Base-by-base conservation (phyloP, 2,329 filamentous ascomycete species). In the Pseudopyricularia cyperi region DNA sequence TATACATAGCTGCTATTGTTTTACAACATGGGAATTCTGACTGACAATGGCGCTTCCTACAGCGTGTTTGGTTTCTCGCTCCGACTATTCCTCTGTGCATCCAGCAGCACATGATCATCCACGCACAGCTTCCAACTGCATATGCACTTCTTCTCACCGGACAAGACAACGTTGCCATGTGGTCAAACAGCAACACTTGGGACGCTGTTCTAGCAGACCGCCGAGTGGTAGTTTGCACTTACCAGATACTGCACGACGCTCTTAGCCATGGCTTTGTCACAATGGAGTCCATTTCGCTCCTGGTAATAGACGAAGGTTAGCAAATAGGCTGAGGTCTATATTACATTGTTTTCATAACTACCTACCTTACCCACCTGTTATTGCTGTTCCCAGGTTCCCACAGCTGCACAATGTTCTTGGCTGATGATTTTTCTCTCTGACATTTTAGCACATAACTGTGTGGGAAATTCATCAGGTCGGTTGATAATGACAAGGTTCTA, bases 251-350 rank as follows among this genome's bases (percentile, higher is more conserved):
- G 12, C 68, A 79, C 3, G 86, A 94, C 65, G 87, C 87, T 3
- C 71, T 94, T 39, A 70, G 67, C 1, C 87, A 93, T 66, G 85
- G 75, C 0, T 94, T 94, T 62, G 76, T 95, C 2, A 71, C 63
- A 2, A 75, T 94, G 59, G 62, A 70, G 0, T 71, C 70, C 2
- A 65, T 95, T 22, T 73, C 82, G 5, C 69, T 95, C 4, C 67
- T 94, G 15, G 75, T 95, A 0, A 86, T 95, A 58, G 89, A 95
- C 60, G 89, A 95, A 79, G 87, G 87, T 84, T 62, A 52, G 67
- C 56, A 22, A 37, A n/a, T 24, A 12, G 12, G 22, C 39, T 7
- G 17, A 24, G 22, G 7, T 12, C 12, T 33, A 33, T 33, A 7
- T 33, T 33, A 12, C 12, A 33, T 33, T 7, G 32, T 33, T 12